These are phyloP conservation scores for Diaporthe ilicicola DNA, from an alignment of 2,329 filamentous ascomycete genomes.

Conservation along the genomic window DNA sequence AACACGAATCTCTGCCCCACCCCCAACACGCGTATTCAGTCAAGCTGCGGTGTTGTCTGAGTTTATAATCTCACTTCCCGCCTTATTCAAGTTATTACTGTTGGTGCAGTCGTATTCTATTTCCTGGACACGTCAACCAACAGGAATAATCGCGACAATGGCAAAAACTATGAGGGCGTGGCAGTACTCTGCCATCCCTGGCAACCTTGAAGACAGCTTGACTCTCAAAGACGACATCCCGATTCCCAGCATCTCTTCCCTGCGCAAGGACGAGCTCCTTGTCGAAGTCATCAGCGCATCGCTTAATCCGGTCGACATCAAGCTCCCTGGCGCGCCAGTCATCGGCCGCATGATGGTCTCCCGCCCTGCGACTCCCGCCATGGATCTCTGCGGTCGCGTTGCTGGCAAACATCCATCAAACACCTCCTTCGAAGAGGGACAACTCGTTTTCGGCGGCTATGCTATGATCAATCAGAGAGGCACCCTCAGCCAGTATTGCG, in stretches of 20 bases:
- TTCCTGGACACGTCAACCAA: background rate
- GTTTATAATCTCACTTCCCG: background rate
- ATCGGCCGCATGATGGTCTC: conserved; percentile 45
- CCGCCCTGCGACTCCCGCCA: conserved; percentile 54
- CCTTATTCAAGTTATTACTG: background rate
- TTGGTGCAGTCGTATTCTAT: background rate
- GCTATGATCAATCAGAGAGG: conserved; percentile 31
- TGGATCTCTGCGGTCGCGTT: conserved; percentile 62
- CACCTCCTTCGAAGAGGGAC: conserved; percentile 29
- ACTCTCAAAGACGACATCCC: background rate
- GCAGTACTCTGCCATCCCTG: background rate
- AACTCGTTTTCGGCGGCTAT: conserved; percentile 36
- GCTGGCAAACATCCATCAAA: conserved; percentile 38
- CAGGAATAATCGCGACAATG: background rate
- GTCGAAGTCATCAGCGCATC: conserved; percentile 52
- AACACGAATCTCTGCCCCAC: background rate
- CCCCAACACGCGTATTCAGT: background rate
- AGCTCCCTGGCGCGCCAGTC: conserved; percentile 52
- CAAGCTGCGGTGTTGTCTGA: background rate
- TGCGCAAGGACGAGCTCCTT: conserved; percentile 41
- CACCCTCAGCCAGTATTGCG: conserved; percentile 35
- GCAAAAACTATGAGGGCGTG: background rate
- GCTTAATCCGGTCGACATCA: conserved; percentile 61
- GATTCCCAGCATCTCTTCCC: background rate
- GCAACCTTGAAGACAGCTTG: background rate